Conservation (phyloP, 2,329 filamentous ascomycete genomes). For the Aspergillus sp. region DNA sequence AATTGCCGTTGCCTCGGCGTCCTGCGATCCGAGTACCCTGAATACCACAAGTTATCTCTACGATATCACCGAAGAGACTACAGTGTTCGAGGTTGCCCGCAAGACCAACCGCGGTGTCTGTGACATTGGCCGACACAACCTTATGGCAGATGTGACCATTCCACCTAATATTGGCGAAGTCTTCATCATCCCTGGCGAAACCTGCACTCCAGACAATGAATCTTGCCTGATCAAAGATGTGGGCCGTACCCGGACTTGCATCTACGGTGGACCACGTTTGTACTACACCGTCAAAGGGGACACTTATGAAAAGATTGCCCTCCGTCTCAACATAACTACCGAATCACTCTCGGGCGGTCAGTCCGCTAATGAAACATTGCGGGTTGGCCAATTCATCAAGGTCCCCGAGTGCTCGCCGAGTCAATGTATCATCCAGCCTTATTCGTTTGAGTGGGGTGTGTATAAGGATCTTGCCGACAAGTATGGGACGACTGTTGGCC, state of each 20-base stretch:
- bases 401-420: slow-evolving; percentile 17
- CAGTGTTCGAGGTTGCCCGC: slow-evolving; percentile 11
- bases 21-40: slow-evolving; percentile 11
- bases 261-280: slow-evolving; percentile 19
- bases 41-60: slow-evolving; percentile 9
- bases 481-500: slow-evolving; percentile 20
- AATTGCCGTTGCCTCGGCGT: neutral
- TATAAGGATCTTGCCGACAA: slow-evolving; percentile 22
- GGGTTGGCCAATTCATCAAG: slow-evolving; percentile 16
- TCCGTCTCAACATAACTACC: slow-evolving; percentile 17
- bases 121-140: slow-evolving; percentile 15
- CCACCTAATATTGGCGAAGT: slow-evolving; percentile 15
- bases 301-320: slow-evolving; percentile 17
- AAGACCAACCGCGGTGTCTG: slow-evolving; percentile 17
- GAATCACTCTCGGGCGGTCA: slow-evolving; percentile 8
- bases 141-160: slow-evolving; percentile 22
- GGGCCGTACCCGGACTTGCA: slow-evolving; percentile 12
- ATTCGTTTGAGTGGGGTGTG: slow-evolving; percentile 17
- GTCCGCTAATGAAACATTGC: neutral
- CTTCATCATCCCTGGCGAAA: slow-evolving; percentile 16
- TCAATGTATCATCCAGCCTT: slow-evolving; percentile 17
- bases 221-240: slow-evolving; percentile 15
- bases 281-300: slow-evolving; percentile 24
- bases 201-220: slow-evolving; percentile 16
- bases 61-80: slow-evolving; percentile 2